These are phyloP conservation scores for Chimonanthus salicifolius DNA, from an alignment of 164 flowering plant species.

Conservation along the genomic window DNA sequence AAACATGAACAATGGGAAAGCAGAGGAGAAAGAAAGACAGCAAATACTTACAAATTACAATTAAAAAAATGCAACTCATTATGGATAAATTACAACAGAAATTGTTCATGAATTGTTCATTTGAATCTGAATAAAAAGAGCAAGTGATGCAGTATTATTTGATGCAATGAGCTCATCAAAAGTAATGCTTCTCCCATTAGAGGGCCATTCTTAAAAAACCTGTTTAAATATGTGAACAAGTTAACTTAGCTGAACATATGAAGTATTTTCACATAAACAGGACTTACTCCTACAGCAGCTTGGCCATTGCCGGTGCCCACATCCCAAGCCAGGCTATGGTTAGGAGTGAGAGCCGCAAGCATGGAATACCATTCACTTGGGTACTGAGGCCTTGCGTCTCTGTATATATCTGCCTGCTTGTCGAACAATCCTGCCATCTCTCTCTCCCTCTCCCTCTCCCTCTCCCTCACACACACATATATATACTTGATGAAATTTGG, in stretches of 20 bases:
- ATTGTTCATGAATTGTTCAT: too few species aligned
- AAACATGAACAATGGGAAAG: not conserved
- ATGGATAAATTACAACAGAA: too few species aligned
- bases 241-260: too few species aligned
- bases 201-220: too few species aligned
- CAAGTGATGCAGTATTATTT: not conserved
- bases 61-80: too few species aligned
- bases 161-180: not conserved
- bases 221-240: too few species aligned
- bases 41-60: too few species aligned
- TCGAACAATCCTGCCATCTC: not conserved
- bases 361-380: conserved; percentile 17
- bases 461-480: not conserved
- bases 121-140: not conserved
- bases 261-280: not conserved
- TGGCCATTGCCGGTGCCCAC: conserved; percentile 38
- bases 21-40: not conserved
- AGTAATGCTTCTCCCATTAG: not conserved
- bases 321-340: conserved; percentile 29
- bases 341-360: conserved; percentile 14
- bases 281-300: conserved; percentile 23
- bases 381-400: conserved; percentile 24
- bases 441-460: not conserved
- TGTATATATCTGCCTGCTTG: conserved; percentile 23
- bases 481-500: too few species aligned